phyloP scores from a whole-genome alignment of 805 yeast genomes.

The Schizosaccharomyces osmophilus region DNA sequence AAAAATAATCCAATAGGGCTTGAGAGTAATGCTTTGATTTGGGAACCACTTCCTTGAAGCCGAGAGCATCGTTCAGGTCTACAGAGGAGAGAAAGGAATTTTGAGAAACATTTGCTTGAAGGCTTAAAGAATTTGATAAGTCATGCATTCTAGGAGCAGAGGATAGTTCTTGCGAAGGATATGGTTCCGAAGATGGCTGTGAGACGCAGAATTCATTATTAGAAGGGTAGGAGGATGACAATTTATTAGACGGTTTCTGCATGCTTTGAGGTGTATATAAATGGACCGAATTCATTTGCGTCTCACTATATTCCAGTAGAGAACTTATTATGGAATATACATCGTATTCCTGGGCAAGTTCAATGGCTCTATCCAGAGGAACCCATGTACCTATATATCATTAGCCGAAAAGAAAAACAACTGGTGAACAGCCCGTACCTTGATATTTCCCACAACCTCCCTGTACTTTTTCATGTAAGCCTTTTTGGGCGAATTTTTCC shows the following conservation, averaged over 20 bases:
- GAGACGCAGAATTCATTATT: too few species aligned
- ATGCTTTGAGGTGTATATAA: neutral
- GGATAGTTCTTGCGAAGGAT: neutral
- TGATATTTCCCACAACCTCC: constrained; percentile 95
- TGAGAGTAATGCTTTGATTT: constrained; percentile 15
- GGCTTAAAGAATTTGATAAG: neutral
- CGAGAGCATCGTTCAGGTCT: neutral
- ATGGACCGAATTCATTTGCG: neutral
- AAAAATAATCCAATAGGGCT: constrained; percentile 27
- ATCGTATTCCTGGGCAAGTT: constrained; percentile 38
- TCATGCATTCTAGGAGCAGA: neutral
- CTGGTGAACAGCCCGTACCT: constrained; percentile 22
- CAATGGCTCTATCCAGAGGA: constrained; percentile 51
- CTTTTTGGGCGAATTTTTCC: constrained; percentile 75
- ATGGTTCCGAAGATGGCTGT: too few species aligned
- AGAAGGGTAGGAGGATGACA: too few species aligned
- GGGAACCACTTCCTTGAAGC: neutral
- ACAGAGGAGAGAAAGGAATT: neutral
- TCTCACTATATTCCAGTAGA: constrained; percentile 23
- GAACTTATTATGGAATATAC: constrained; percentile 40
- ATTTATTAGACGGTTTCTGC: neutral
- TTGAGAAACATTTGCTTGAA: neutral
- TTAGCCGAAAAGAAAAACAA: neutral
- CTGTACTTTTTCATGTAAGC: constrained; percentile 76
- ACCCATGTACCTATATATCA: constrained; percentile 66